Evolutionary conservation across 495 filamentous ascomycete genomes (phyloP).

Genomic region (Podospora comata): DNA sequence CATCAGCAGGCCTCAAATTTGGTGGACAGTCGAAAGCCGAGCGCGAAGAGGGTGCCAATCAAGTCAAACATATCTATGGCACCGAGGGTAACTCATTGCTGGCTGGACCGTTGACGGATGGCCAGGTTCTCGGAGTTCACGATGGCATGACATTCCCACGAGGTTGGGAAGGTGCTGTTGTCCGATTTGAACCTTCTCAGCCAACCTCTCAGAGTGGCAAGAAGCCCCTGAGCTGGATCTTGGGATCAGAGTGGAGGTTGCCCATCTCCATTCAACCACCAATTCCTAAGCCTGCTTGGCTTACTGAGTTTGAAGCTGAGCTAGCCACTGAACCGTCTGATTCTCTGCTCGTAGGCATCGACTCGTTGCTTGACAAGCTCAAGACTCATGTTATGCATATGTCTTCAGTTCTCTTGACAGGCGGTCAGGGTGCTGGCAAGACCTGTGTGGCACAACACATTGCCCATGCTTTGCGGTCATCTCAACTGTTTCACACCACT

Average conservation of each 20-base stretch:
- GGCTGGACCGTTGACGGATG: constrained; percentile 86
- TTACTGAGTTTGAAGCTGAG: constrained; percentile 44
- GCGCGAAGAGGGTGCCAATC: constrained; percentile 61
- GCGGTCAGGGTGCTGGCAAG: constrained; percentile 87
- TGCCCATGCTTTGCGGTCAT: constrained; percentile 60
- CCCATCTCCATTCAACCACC: constrained; percentile 69
- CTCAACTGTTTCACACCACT: constrained; percentile 68
- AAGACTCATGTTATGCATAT: constrained; percentile 70
- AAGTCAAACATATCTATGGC: constrained; percentile 54
- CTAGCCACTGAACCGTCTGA: constrained; percentile 51
- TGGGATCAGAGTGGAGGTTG: constrained; percentile 70
- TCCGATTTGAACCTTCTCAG: constrained; percentile 63
- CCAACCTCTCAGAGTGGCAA: constrained; percentile 46
- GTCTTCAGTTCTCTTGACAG: constrained; percentile 85
- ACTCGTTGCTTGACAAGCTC: constrained; percentile 66
- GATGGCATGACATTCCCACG: constrained; percentile 37
- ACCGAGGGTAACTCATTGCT: constrained; percentile 60
- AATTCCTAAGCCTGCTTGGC: constrained; percentile 57
- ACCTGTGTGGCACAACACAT: constrained; percentile 63
- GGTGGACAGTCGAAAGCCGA: constrained; percentile 81
- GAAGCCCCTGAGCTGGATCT: constrained; percentile 63
- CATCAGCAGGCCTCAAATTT: constrained; percentile 71
- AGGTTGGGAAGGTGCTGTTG: constrained; percentile 70
- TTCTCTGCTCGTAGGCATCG: constrained; percentile 80
- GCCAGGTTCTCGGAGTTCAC: constrained; percentile 62